A percentile compares a stretch with the other conserved stretches of the same genome.
Evolutionary conservation across 2,329 filamentous ascomycete species (phyloP).

Genomic region (Aureobasidium namibiae): DNA sequence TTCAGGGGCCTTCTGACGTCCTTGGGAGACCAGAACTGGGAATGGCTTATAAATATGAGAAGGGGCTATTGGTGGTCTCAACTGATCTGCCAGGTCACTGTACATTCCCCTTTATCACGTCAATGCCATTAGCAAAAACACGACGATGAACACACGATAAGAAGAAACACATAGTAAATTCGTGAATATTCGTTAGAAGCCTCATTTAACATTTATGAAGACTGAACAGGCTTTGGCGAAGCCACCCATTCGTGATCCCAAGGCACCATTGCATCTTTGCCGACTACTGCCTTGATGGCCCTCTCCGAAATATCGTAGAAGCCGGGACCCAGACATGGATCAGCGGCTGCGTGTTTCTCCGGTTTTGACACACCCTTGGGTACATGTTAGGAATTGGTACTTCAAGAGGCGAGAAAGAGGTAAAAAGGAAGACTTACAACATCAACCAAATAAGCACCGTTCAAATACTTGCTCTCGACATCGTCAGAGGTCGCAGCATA

Average conservation of each 20-base stretch:
- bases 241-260: conserved; percentile 5
- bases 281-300: conserved; percentile 7
- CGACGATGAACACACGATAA: background rate
- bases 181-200: background rate
- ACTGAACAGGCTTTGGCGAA: background rate
- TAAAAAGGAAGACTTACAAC: background rate
- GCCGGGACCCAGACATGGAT: background rate
- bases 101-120: too few relatives aligned
- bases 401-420: too few relatives aligned
- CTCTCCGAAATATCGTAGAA: conserved; percentile 5
- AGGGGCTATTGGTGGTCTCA: too few relatives aligned
- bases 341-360: conserved; percentile 3
- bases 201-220: conserved; percentile 2
- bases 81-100: too few relatives aligned
- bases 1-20: too few relatives aligned
- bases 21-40: too few relatives aligned
- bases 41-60: too few relatives aligned
- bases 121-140: background rate
- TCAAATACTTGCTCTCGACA: background rate
- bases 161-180: background rate
- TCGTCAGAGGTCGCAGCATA: conserved; percentile 2
- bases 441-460: conserved; percentile 7
- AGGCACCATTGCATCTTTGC: conserved; percentile 5
- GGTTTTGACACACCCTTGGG: background rate
- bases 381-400: background rate